phyloP scores from a whole-genome alignment of 257 asterid genomes.

The Sherardia arvensis region DNA sequence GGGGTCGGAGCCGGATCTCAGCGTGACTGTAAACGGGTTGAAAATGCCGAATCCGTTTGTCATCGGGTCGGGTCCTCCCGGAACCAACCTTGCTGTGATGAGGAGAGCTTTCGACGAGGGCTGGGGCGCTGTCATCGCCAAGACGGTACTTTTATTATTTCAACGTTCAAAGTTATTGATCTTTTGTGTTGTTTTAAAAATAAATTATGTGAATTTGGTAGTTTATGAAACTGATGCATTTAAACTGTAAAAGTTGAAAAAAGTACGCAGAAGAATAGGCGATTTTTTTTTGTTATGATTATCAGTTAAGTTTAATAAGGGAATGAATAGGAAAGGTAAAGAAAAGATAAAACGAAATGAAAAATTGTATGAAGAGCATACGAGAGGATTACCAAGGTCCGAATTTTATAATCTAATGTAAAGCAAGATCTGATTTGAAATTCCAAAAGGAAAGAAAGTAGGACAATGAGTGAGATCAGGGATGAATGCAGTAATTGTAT shows the following conservation, averaged over 20 bases:
- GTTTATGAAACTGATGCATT: neutral
- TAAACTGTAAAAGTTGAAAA: neutral
- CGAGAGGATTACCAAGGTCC: too few species aligned
- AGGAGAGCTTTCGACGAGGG: slow-evolving; percentile 95
- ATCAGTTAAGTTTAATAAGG: neutral
- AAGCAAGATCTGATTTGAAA: neutral
- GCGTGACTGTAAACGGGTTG: slow-evolving; percentile 83
- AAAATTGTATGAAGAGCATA: too few species aligned
- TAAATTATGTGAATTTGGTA: too few species aligned
- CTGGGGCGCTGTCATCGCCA: slow-evolving; percentile 98
- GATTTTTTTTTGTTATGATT: too few species aligned
- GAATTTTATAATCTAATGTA: too few species aligned
- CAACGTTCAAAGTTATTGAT: too few species aligned
- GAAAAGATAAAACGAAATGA: too few species aligned
- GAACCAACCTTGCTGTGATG: slow-evolving; percentile 91
- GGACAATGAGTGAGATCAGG: too few species aligned
- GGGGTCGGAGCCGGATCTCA: slow-evolving; percentile 69
- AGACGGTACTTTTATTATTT: slow-evolving; percentile 61
- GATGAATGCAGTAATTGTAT: too few species aligned
- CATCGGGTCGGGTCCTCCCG: slow-evolving; percentile 98
- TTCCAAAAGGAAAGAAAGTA: too few species aligned
- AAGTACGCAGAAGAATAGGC: neutral
- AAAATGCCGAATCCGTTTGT: slow-evolving; percentile 95
- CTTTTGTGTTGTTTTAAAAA: neutral
- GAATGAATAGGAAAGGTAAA: neutral